These are phyloP conservation scores for Beverwykella pulmonaria DNA, from an alignment of 495 filamentous ascomycete species.

Conservation along the genomic window DNA sequence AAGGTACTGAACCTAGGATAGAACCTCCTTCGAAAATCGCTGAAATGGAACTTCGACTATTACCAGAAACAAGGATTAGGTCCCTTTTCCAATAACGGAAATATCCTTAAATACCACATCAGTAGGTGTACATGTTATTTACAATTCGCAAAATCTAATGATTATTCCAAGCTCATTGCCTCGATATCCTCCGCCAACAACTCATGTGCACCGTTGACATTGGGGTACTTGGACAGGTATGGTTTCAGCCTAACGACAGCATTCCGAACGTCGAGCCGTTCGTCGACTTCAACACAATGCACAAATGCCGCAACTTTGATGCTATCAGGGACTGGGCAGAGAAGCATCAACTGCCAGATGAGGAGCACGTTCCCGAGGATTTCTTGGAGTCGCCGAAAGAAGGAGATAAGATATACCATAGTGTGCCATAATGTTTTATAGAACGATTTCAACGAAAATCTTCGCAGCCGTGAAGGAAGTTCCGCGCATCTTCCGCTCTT, in stretches of 20 bases:
- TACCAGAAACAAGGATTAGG: slow-evolving; percentile 54
- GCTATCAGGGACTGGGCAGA: slow-evolving; percentile 56
- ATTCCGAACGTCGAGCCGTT: slow-evolving; percentile 49
- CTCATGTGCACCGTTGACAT: slow-evolving; percentile 61
- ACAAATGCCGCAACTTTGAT: slow-evolving; percentile 61
- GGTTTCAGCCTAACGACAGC: slow-evolving; percentile 48
- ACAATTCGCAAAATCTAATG: too few relatives aligned
- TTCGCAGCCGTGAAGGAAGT: too few relatives aligned
- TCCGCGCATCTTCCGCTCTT: too few relatives aligned
- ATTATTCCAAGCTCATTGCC: slow-evolving; percentile 50
- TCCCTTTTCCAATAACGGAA: slow-evolving; percentile 55
- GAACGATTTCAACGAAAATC: background rate
- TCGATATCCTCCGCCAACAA: slow-evolving; percentile 60
- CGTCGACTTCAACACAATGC: slow-evolving; percentile 59
- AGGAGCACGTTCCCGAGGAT: slow-evolving; percentile 42
- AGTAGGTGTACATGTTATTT: too few relatives aligned
- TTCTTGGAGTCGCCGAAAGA: slow-evolving; percentile 50
- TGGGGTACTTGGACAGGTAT: slow-evolving; percentile 58
- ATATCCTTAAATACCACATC: slow-evolving; percentile 54
- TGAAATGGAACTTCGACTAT: slow-evolving; percentile 62
- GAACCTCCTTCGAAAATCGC: slow-evolving; percentile 58
- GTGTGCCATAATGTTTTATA: slow-evolving; percentile 4
- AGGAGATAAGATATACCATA: slow-evolving; percentile 46
- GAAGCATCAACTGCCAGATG: slow-evolving; percentile 50
- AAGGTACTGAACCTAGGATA: background rate